A percentile compares a stretch with the other conserved stretches of the same genome.
These are phyloP conservation scores for Venturia asperata DNA, from an alignment of 2,329 filamentous ascomycete genomes.

Conservation along the genomic window DNA sequence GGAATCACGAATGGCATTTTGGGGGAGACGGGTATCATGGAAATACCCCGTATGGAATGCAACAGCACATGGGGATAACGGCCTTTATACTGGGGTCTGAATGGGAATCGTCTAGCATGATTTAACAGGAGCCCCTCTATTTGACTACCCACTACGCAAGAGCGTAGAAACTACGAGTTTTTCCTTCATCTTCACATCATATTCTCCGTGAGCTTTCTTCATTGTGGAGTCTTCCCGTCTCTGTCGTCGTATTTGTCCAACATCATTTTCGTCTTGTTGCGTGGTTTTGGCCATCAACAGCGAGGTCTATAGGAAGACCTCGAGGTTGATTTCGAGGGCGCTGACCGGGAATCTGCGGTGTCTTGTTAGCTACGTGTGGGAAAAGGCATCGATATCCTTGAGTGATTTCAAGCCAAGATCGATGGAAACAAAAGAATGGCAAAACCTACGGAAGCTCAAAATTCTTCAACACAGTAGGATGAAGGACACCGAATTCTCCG, in stretches of 20 bases:
- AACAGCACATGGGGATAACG: neutral
- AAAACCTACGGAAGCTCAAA: constrained; percentile 70
- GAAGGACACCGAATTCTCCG: constrained; percentile 87
- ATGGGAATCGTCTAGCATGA: neutral
- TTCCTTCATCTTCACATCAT: neutral
- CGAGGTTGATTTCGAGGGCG: constrained; percentile 88
- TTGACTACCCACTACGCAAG: neutral
- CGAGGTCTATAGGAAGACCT: constrained; percentile 67
- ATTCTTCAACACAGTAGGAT: constrained; percentile 87
- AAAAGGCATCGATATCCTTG: too few species aligned
- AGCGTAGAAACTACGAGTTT: neutral
- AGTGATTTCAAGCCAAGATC: too few species aligned
- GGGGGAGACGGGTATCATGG: neutral
- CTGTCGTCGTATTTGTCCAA: neutral
- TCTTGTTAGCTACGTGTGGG: neutral
- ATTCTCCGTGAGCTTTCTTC: neutral
- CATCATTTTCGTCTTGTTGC: neutral
- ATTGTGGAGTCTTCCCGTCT: neutral
- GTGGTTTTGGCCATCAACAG: too few species aligned
- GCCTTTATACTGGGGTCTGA: neutral
- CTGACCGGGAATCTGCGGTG: constrained; percentile 66
- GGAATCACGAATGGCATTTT: neutral
- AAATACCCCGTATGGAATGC: neutral
- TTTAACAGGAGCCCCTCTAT: neutral
- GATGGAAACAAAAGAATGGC: neutral